Evolutionary conservation across 2,329 filamentous ascomycete genomes (phyloP).

Genomic region (Hypoxylon sp.): DNA sequence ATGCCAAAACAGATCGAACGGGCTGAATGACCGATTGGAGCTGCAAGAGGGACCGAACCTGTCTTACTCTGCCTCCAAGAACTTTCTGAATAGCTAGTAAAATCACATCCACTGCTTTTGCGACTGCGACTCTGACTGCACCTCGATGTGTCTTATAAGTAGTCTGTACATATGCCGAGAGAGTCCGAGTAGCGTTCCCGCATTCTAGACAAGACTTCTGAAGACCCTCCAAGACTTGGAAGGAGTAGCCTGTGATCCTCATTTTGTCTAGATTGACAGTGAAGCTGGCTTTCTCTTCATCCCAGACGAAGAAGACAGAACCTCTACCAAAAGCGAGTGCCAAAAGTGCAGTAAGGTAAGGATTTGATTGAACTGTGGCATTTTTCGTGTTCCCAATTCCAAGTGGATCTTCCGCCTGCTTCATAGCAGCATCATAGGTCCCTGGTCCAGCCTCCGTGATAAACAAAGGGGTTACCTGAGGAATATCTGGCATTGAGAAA

Average conservation of each 20-base stretch:
- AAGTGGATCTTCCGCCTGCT: constrained; percentile 52
- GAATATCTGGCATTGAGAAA: constrained; percentile 60
- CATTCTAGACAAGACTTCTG: constrained; percentile 58
- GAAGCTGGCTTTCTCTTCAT: constrained; percentile 62
- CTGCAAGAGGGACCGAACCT: constrained; percentile 59
- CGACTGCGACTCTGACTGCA: constrained; percentile 61
- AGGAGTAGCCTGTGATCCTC: constrained; percentile 65
- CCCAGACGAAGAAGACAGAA: constrained; percentile 74
- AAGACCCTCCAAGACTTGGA: constrained; percentile 57
- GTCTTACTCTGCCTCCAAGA: constrained; percentile 54
- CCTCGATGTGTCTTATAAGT: constrained; percentile 56
- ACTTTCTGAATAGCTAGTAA: constrained; percentile 59
- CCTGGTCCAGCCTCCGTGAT: constrained; percentile 73
- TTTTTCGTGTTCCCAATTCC: constrained; percentile 50
- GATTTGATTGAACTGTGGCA: constrained; percentile 56
- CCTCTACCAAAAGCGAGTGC: constrained; percentile 74
- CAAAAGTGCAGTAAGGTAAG: constrained; percentile 67
- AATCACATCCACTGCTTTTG: constrained; percentile 57
- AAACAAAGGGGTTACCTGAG: constrained; percentile 58
- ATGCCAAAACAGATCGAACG: constrained; percentile 57
- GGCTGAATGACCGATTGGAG: constrained; percentile 60
- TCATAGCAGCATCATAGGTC: constrained; percentile 71
- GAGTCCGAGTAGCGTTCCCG: constrained; percentile 56
- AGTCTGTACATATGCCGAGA: constrained; percentile 57
- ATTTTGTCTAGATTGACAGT: constrained; percentile 55